Base-by-base conservation (phyloP, 257 asterid genomes). In the Solanum clarkiae region DNA sequence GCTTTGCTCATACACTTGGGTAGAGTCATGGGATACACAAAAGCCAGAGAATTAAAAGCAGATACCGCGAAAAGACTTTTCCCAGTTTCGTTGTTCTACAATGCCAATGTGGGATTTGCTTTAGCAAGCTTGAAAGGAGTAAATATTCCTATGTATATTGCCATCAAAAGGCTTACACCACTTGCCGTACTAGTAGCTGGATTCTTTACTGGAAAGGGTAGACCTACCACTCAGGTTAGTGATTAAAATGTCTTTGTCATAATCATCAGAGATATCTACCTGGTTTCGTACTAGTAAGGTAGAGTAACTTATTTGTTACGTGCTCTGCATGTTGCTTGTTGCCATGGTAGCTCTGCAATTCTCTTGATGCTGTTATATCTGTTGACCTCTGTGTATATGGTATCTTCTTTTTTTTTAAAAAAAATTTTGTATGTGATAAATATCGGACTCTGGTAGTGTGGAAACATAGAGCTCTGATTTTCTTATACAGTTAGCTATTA, bases 61-160 rank as follows among this genome's bases (percentile, higher is more conserved):
- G 95, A 91, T 84, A 92, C 97, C 5, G 97, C 98, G 0, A 97
- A 93, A 86, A 97, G 90, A 54, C 98, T 97, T 84, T 57, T 95
- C 54, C 90, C 92, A 51, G 98, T 97, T 86, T 97, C 99, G 11
- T 93, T 97, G 87, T 97, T 97, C 87, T 97, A 97, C 91, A 97
- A 95, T 87, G 98, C 98, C 14, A 95, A 97, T 91, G 99, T 95
- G 81, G 99, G 98, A 10, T 97, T 95, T 88, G 99, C 99, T 51
- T 91, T 97, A 89, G 97, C 98, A 11, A 97, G 99, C 86, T 88
- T 97, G 92, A 97, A 92, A 93, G 99, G 99, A 85, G 98, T 97
- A 85, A 97, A 97, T 87, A 97, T 97, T 86, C 99, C 99, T 9
- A 97, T 95, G 98, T 97, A 97, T 91, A 97, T 97, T 87, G 98